These are phyloP conservation scores for Nemania sp. DNA, from an alignment of 2,329 filamentous ascomycete genomes.

Conservation along the genomic window DNA sequence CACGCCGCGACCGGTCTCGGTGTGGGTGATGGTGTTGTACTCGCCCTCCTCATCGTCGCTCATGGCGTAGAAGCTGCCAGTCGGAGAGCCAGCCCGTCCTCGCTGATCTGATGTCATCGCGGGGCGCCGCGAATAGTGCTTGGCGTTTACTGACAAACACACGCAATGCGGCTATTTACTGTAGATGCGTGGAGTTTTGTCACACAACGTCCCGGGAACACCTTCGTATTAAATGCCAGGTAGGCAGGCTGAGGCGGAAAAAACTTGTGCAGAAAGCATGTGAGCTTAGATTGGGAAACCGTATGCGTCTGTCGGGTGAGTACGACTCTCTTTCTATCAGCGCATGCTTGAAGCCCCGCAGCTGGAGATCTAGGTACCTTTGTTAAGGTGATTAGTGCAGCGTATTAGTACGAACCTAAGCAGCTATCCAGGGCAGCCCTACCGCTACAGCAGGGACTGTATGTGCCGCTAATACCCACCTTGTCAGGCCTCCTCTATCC, in stretches of 20 bases:
- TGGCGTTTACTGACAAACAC: constrained; percentile 1
- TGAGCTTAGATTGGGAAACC: constrained; percentile 13
- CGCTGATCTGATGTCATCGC: constrained; percentile 42
- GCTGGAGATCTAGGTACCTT: not conserved
- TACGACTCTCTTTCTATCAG: constrained; percentile 8
- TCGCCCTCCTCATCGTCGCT: constrained; percentile 95
- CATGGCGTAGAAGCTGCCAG: constrained; percentile 90
- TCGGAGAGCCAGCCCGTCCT: constrained; percentile 65
- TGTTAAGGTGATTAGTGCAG: not conserved
- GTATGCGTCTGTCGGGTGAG: constrained; percentile 8
- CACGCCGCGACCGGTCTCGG: constrained; percentile 76
- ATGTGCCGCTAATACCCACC: no score
- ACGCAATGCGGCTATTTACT: not conserved
- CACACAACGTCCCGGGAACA: not conserved
- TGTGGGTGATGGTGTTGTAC: constrained; percentile 90
- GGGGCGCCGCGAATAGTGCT: constrained; percentile 22
- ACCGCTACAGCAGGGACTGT: no score
- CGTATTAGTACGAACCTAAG: not conserved
- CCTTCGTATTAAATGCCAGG: not conserved
- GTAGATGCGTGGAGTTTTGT: not conserved
- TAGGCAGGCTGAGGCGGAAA: constrained; percentile 10
- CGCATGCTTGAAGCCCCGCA: constrained; percentile 17
- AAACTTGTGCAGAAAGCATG: constrained; percentile 9
- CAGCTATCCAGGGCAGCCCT: no score
- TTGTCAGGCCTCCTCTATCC: not conserved